A percentile compares a stretch with the other conserved stretches of the same genome.
Conservation (phyloP, 1,139 yeast genomes). For the Hyphopichia pseudoburtonii region DNA sequence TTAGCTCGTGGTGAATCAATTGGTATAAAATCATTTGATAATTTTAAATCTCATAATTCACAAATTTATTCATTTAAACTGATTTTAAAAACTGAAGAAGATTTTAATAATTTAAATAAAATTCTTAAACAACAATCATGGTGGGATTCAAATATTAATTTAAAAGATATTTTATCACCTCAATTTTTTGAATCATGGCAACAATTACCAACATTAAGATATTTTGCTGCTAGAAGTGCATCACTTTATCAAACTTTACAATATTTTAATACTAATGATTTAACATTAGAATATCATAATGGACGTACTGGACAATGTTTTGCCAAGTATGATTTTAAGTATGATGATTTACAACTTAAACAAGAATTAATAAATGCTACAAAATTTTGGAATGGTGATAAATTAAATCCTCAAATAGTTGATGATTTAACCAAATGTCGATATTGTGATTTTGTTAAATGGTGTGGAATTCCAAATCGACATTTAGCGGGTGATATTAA, state of each 20-base stretch:
- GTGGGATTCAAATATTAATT: not conserved
- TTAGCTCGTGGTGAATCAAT: constrained; percentile 47
- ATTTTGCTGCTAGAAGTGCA: constrained; percentile 54
- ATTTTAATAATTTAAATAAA: too few relatives aligned
- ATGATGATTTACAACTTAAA: constrained; percentile 21
- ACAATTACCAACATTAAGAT: constrained; percentile 54
- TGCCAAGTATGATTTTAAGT: constrained; percentile 35
- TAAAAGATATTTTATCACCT: too few relatives aligned
- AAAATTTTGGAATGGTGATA: constrained; percentile 55
- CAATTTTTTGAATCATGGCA: constrained; percentile 42
- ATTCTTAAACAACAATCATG: not conserved
- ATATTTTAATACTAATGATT: constrained; percentile 30
- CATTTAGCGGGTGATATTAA: not conserved
- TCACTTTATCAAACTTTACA: constrained; percentile 44
- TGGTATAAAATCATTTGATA: constrained; percentile 43
- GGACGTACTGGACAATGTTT: constrained; percentile 33
- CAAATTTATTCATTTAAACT: constrained; percentile 1
- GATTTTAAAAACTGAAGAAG: constrained; percentile 1
- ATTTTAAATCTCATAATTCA: constrained; percentile 4
- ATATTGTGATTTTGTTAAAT: constrained; percentile 50
- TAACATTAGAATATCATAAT: constrained; percentile 56
- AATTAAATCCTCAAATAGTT: constrained; percentile 41
- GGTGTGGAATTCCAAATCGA: constrained; percentile 34
- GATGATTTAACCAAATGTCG: constrained; percentile 42
- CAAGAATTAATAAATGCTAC: constrained; percentile 32